Conservation (phyloP, 2,329 filamentous ascomycete genomes). For the Aspergillus proliferans region DNA sequence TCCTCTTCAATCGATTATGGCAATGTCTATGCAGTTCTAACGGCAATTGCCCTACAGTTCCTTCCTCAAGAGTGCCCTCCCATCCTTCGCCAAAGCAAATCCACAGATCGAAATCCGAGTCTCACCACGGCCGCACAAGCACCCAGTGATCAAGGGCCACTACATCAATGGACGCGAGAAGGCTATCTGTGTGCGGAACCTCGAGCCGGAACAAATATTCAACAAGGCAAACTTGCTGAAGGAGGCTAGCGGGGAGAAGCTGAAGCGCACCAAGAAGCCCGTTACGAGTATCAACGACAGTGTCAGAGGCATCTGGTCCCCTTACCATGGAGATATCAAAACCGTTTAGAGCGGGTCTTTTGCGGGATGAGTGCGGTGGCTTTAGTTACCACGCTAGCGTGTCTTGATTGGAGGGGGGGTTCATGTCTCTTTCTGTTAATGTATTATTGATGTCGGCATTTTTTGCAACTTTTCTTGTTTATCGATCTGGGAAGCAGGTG, state of each 20-base stretch:
- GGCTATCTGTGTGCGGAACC: constrained; percentile 80
- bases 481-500: constrained; percentile 8
- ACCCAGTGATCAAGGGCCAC: constrained; percentile 80
- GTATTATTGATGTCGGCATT: constrained; percentile 23
- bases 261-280: constrained; percentile 51
- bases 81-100: constrained; percentile 71
- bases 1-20: constrained; percentile 4
- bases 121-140: constrained; percentile 80
- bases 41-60: constrained; percentile 44
- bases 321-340: constrained; percentile 53
- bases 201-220: constrained; percentile 72
- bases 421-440: constrained; percentile 14
- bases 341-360: constrained; percentile 34
- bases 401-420: constrained; percentile 9
- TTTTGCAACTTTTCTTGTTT: constrained; percentile 12
- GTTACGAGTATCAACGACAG: constrained; percentile 58
- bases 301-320: constrained; percentile 60
- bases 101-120: constrained; percentile 87
- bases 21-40: constrained; percentile 5
- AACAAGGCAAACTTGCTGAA: constrained; percentile 59
- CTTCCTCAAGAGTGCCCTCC: constrained; percentile 73
- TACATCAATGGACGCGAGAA: constrained; percentile 90
- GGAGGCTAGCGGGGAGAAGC: constrained; percentile 43
- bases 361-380: constrained; percentile 12
- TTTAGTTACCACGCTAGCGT: constrained; percentile 2